phyloP scores from a whole-genome alignment of 2,329 filamentous ascomycete genomes.

The Fusarium metavorans region DNA sequence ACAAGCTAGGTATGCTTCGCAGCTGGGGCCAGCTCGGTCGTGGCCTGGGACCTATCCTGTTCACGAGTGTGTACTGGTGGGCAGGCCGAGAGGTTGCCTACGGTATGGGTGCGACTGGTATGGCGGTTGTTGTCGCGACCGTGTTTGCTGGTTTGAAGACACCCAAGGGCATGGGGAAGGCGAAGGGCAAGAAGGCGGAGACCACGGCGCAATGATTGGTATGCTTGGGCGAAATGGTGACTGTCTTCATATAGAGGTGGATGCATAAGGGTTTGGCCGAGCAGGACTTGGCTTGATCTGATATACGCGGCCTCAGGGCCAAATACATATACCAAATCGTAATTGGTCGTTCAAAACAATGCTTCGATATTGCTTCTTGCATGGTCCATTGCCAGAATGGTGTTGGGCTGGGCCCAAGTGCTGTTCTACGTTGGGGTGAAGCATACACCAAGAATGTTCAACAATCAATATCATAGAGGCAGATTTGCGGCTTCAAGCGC shows the following conservation, averaged over 20 bases:
- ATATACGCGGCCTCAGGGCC: background rate
- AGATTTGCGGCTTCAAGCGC: background rate
- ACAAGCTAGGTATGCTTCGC: conserved; percentile 86
- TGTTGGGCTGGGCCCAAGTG: background rate
- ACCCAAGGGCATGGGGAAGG: conserved; percentile 55
- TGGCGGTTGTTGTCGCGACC: conserved; percentile 77
- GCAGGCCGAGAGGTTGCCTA: conserved; percentile 91
- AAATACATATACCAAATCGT: background rate
- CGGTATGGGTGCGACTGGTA: conserved; percentile 81
- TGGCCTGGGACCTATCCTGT: conserved; percentile 86
- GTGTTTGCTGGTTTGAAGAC: conserved; percentile 80
- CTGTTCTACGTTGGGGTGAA: background rate
- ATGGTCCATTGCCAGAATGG: background rate
- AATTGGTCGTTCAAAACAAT: background rate
- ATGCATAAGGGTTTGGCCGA: conserved; percentile 17
- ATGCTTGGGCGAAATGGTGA: background rate
- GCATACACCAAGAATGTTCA: background rate
- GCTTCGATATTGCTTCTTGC: background rate
- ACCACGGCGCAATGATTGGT: conserved; percentile 30
- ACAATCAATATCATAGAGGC: background rate
- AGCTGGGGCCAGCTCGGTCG: conserved; percentile 88
- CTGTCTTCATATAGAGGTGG: background rate
- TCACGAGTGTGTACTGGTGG: conserved; percentile 99
- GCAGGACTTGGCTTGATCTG: conserved; percentile 31
- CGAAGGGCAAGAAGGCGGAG: conserved; percentile 33